Percentiles rank a stretch among this genome's conserved stretches.
Evolutionary conservation across 2,329 filamentous ascomycete genomes (phyloP).

Genomic region (Pyrenophora seminiperda): DNA sequence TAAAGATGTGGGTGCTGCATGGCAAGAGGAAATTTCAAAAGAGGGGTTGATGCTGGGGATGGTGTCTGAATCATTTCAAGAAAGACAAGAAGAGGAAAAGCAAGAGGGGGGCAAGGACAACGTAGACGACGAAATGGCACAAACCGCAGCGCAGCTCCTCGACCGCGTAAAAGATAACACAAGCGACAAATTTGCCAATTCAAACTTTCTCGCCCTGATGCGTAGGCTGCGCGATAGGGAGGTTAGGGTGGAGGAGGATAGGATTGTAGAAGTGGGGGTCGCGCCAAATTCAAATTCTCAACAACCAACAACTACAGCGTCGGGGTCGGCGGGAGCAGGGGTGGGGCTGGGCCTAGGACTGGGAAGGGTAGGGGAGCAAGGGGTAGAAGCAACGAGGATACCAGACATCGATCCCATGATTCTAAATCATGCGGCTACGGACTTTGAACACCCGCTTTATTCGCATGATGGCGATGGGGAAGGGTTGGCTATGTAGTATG

Average conservation of each 20-base stretch:
- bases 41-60: too few relatives aligned
- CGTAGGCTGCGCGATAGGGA: constrained; percentile 73
- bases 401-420: constrained; percentile 39
- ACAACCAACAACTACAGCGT: neutral
- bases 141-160: constrained; percentile 72
- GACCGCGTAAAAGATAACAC: constrained; percentile 71
- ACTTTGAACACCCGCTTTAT: constrained; percentile 39
- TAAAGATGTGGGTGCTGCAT: too few relatives aligned
- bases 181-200: constrained; percentile 77
- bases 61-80: too few relatives aligned
- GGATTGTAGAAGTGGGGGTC: constrained; percentile 65
- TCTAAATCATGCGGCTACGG: constrained; percentile 35
- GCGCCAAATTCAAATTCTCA: too few relatives aligned
- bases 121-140: constrained; percentile 71
- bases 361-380: too few relatives aligned
- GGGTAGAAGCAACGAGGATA: too few relatives aligned
- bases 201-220: constrained; percentile 78
- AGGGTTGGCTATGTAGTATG: constrained; percentile 14
- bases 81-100: constrained; percentile 29
- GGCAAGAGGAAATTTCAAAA: too few relatives aligned
- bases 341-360: too few relatives aligned
- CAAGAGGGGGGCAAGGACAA: constrained; percentile 31
- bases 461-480: constrained; percentile 23
- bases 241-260: constrained; percentile 73
- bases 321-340: constrained; percentile 8